Evolutionary conservation across 768 basidiomycete species (phyloP).

Genomic region (Hygrophorus pudorinus): DNA sequence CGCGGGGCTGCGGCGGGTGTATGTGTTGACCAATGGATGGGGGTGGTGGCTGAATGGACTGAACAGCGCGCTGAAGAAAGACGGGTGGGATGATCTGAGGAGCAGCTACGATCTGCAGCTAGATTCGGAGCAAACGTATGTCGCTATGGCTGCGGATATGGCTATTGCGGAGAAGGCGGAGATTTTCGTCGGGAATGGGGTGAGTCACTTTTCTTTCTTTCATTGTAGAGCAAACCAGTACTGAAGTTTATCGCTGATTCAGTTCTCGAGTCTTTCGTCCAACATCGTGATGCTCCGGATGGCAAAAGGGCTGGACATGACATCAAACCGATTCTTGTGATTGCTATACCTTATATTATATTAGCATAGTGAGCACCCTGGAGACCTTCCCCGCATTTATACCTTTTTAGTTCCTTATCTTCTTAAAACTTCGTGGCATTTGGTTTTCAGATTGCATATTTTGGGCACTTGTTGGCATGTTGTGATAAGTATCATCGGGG

Average conservation of each 20-base stretch:
- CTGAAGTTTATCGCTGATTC: not conserved
- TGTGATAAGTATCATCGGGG: too few relatives aligned
- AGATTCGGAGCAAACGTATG: conserved; percentile 34
- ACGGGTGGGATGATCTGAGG: conserved; percentile 42
- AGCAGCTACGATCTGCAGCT: conserved; percentile 30
- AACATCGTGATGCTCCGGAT: conserved; percentile 39
- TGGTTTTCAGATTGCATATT: too few relatives aligned
- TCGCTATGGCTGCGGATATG: conserved; percentile 51
- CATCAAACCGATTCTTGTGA: conserved; percentile 34
- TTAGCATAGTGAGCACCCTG: too few relatives aligned
- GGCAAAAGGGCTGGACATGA: conserved; percentile 30
- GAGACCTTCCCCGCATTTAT: not conserved
- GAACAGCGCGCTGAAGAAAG: conserved; percentile 24
- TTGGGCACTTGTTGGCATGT: too few relatives aligned
- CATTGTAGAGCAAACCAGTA: conserved; percentile 5
- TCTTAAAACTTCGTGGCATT: too few relatives aligned
- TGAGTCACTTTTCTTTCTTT: conserved; percentile 20
- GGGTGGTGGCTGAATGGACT: conserved; percentile 31
- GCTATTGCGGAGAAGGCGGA: conserved; percentile 46
- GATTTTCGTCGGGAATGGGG: conserved; percentile 54
- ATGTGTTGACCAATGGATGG: conserved; percentile 44
- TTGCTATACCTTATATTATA: conserved; percentile 3
- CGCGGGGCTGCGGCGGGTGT: conserved; percentile 24
- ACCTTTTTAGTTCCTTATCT: not conserved
- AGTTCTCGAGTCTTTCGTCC: conserved; percentile 42